Conservation (phyloP, 2,329 filamentous ascomycete species). For the Apiospora phragmitis region DNA sequence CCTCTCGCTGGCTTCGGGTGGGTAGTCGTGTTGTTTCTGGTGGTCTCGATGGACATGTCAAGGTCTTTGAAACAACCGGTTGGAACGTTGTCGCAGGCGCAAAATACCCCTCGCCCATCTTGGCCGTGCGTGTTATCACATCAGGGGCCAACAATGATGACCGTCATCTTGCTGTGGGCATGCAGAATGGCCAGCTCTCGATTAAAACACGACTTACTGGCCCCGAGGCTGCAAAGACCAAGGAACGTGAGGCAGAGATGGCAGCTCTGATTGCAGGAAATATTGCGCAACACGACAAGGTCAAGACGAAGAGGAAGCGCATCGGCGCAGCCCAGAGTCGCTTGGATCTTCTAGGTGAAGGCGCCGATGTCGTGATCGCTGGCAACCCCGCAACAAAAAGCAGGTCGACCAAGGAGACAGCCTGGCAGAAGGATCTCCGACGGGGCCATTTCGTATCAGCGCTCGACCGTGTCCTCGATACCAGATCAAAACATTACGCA, state of each 20-base stretch:
- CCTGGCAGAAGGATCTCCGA: conserved; percentile 81
- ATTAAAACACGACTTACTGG: conserved; percentile 87
- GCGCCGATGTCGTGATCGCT: conserved; percentile 85
- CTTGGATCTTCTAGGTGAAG: conserved; percentile 83
- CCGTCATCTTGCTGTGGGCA: conserved; percentile 90
- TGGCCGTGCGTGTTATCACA: conserved; percentile 77
- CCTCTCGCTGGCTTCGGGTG: conserved; percentile 77
- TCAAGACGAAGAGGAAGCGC: conserved; percentile 68
- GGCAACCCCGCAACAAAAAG: conserved; percentile 50
- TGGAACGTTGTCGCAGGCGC: conserved; percentile 97
- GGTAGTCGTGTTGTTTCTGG: conserved; percentile 82
- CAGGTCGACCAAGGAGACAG: conserved; percentile 50
- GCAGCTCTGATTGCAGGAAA: conserved; percentile 75
- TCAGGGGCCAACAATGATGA: conserved; percentile 72
- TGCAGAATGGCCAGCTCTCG: conserved; percentile 90
- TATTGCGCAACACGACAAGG: conserved; percentile 75
- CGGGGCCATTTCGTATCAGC: conserved; percentile 76
- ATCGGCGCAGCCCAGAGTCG: conserved; percentile 44
- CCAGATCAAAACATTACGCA: conserved; percentile 50
- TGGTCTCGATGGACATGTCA: conserved; percentile 92
- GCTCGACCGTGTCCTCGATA: conserved; percentile 74
- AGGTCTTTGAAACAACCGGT: conserved; percentile 88
- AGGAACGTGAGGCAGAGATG: conserved; percentile 83
- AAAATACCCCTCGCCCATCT: conserved; percentile 90
- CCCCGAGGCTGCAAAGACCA: conserved; percentile 73